Percentiles rank a stretch among this genome's conserved stretches.
These are phyloP conservation scores for Sorghum bicolor DNA, from an alignment of 176 grass and related monocot genomes.

Conservation along the genomic window DNA sequence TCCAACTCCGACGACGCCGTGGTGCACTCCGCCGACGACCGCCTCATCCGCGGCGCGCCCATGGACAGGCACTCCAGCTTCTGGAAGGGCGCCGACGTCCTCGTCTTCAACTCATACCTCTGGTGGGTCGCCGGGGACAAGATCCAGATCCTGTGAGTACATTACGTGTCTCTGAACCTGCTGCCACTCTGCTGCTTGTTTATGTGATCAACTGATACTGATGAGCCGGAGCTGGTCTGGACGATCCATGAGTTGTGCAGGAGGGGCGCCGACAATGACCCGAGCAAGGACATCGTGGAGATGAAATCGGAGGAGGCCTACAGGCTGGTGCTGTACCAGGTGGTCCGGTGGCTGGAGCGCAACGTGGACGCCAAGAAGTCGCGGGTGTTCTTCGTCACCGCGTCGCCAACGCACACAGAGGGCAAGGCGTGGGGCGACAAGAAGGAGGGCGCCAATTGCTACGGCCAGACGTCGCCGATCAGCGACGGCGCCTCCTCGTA, in stretches of 20 bases:
- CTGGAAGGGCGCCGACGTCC: slow-evolving; percentile 64
- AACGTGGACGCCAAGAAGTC: slow-evolving; percentile 52
- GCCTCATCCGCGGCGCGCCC: slow-evolving; percentile 49
- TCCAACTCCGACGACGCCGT: slow-evolving; percentile 54
- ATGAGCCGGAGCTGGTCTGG: too few relatives aligned
- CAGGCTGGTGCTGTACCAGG: slow-evolving; percentile 45
- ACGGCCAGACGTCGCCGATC: slow-evolving; percentile 47
- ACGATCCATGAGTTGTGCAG: not conserved
- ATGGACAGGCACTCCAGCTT: slow-evolving; percentile 45
- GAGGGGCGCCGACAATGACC: slow-evolving; percentile 45
- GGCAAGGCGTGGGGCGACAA: slow-evolving; percentile 42
- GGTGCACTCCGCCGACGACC: slow-evolving; percentile 31
- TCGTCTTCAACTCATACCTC: slow-evolving; percentile 74
- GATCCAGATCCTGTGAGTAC: slow-evolving; percentile 53
- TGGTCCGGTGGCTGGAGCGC: slow-evolving; percentile 49
- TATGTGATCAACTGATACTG: not conserved
- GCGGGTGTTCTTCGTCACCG: slow-evolving; percentile 65
- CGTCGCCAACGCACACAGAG: slow-evolving; percentile 51
- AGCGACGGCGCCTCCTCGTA: slow-evolving; percentile 14
- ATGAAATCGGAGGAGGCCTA: slow-evolving; percentile 46
- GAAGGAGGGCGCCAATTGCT: slow-evolving; percentile 49
- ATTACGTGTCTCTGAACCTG: not conserved
- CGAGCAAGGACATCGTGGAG: slow-evolving; percentile 57
- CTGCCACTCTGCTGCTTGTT: not conserved
- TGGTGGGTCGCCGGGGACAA: slow-evolving; percentile 52